Percentiles rank a stretch among this genome's conserved stretches.
These are phyloP conservation scores for Cinnamomum micranthum DNA, from an alignment of 164 flowering plant genomes.

Conservation along the genomic window DNA sequence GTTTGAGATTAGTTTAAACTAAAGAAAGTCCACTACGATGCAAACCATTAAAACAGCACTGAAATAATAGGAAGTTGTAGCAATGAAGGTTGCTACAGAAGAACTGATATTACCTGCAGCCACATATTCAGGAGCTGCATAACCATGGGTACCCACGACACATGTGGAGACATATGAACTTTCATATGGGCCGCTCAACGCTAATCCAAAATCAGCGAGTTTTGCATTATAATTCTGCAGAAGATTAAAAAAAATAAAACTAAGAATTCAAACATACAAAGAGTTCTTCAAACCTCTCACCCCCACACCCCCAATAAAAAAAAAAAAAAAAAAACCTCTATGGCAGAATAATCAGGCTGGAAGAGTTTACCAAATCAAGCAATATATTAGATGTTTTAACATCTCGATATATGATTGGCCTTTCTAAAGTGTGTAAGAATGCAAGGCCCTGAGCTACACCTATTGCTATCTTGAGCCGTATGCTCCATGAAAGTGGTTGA, in stretches of 20 bases:
- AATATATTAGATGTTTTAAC: slow-evolving; percentile 84
- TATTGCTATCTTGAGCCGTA: slow-evolving; percentile 61
- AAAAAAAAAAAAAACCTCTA: too few species aligned
- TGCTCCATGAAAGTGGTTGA: slow-evolving; percentile 73
- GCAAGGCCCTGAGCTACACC: slow-evolving; percentile 84
- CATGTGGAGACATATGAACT: slow-evolving; percentile 78
- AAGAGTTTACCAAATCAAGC: slow-evolving; percentile 69
- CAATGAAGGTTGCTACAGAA: not conserved
- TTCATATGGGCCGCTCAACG: slow-evolving; percentile 69
- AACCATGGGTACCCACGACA: slow-evolving; percentile 83
- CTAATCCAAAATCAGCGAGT: slow-evolving; percentile 88
- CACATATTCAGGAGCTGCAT: slow-evolving; percentile 93
- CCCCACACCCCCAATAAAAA: too few species aligned
- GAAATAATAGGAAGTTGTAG: too few species aligned
- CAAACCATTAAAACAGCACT: too few species aligned
- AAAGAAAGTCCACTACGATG: too few species aligned
- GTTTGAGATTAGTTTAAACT: too few species aligned
- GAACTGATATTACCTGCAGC: slow-evolving; percentile 58
- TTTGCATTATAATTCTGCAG: slow-evolving; percentile 73
- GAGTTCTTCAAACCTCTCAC: not conserved
- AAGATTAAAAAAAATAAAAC: not conserved
- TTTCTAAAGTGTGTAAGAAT: slow-evolving; percentile 72
- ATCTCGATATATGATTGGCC: slow-evolving; percentile 70
- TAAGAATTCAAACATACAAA: not conserved
- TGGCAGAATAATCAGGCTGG: not conserved